These are phyloP conservation scores for Rhizophagus prolifer DNA, from an alignment of 192 early-diverging fungal genomes.

Conservation along the genomic window DNA sequence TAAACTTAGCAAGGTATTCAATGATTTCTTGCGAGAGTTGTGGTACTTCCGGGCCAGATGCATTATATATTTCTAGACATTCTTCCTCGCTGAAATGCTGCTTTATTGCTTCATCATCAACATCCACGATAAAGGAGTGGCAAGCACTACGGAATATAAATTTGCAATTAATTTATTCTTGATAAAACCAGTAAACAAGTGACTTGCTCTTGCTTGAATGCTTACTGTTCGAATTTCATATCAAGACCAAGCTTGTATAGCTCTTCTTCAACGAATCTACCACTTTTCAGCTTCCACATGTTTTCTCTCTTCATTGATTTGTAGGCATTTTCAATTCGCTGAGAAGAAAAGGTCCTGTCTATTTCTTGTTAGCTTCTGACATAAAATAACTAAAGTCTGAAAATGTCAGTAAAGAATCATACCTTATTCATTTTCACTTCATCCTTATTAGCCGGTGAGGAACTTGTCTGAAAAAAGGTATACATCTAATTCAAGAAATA, in stretches of 20 bases:
- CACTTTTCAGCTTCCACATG: conserved; percentile 4
- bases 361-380: not conserved
- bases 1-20: too few relatives aligned
- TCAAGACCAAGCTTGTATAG: not conserved
- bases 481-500: too few relatives aligned
- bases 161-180: not conserved
- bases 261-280: not conserved
- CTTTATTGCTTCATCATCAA: conserved; percentile 1
- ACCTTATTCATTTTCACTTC: too few relatives aligned
- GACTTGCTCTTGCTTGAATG: not conserved
- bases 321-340: not conserved
- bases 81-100: not conserved
- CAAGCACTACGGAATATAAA: not conserved
- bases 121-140: not conserved
- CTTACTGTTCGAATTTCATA: conserved; percentile 1
- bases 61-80: not conserved
- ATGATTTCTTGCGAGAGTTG: too few relatives aligned
- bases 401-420: too few relatives aligned
- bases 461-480: too few relatives aligned
- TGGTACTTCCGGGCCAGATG: too few relatives aligned
- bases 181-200: not conserved
- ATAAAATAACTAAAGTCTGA: too few relatives aligned
- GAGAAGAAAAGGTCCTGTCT: not conserved
- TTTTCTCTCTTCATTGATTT: not conserved
- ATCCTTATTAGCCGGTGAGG: too few relatives aligned